phyloP scores from a whole-genome alignment of 192 early-diverging fungal species.

The Backusella circina region DNA sequence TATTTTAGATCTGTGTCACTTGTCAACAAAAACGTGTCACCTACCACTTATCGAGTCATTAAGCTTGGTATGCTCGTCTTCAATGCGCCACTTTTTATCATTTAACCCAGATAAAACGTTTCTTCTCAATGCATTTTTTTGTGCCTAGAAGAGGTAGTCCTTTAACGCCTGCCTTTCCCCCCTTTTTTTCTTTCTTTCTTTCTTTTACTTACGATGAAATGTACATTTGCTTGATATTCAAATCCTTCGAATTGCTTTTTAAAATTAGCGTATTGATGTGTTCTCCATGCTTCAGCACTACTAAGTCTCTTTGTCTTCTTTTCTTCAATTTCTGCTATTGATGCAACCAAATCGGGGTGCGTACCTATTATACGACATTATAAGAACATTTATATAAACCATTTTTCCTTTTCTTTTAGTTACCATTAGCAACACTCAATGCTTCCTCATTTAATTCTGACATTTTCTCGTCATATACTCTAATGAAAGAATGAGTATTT shows the following conservation, averaged over 20 bases:
- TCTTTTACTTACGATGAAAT: slow-evolving; percentile 30
- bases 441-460: slow-evolving; percentile 47
- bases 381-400: neutral
- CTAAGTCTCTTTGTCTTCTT: slow-evolving; percentile 43
- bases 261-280: slow-evolving; percentile 39
- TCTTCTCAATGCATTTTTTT: slow-evolving; percentile 30
- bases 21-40: neutral
- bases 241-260: slow-evolving; percentile 36
- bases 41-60: slow-evolving; percentile 28
- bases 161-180: neutral
- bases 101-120: slow-evolving; percentile 22
- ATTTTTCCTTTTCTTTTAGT: neutral
- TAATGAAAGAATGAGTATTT: slow-evolving; percentile 1
- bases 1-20: neutral
- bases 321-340: slow-evolving; percentile 51
- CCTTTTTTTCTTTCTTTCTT: neutral
- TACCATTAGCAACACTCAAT: slow-evolving; percentile 49
- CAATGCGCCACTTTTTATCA: slow-evolving; percentile 27
- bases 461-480: slow-evolving; percentile 57
- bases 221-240: slow-evolving; percentile 46
- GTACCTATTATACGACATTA: slow-evolving; percentile 30
- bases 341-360: slow-evolving; percentile 46
- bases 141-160: slow-evolving; percentile 2
- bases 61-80: slow-evolving; percentile 26
- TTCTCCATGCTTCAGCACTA: slow-evolving; percentile 42